A percentile compares a stretch with the other conserved stretches of the same genome.
These are phyloP conservation scores for Amaranthus cruentus DNA, from an alignment of 148 eudicot genomes.

Conservation along the genomic window DNA sequence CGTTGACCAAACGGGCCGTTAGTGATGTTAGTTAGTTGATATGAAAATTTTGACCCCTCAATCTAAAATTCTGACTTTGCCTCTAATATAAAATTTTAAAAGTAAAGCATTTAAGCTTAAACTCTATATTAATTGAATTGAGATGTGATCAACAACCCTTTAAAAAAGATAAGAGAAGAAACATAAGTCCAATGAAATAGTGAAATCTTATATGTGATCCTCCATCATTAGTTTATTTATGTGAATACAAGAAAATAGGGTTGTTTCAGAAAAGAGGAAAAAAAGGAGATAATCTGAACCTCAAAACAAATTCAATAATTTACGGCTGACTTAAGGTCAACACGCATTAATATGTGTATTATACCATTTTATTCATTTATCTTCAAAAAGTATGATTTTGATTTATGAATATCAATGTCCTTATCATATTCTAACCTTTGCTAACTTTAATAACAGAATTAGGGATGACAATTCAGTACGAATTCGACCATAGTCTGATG, in stretches of 20 bases:
- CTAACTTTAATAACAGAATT: too few relatives aligned
- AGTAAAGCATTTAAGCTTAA: too few relatives aligned
- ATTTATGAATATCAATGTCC: not conserved
- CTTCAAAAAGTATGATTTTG: too few relatives aligned
- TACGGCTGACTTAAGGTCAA: slow-evolving; percentile 1
- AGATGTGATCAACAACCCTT: too few relatives aligned
- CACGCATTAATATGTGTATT: not conserved
- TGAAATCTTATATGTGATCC: not conserved
- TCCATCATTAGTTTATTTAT: not conserved
- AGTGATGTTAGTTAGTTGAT: too few relatives aligned
- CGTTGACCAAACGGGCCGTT: too few relatives aligned
- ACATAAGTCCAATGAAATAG: not conserved
- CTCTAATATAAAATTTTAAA: too few relatives aligned
- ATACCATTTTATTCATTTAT: not conserved
- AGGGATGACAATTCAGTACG: too few relatives aligned
- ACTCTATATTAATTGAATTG: too few relatives aligned
- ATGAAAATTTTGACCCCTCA: too few relatives aligned
- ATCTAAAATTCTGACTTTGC: too few relatives aligned
- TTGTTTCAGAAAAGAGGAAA: not conserved
- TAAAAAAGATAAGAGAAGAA: not conserved
- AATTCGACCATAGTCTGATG: too few relatives aligned
- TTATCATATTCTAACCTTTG: not conserved
- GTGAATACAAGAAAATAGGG: not conserved
- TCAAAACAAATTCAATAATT: not conserved
- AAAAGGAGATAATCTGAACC: not conserved